phyloP scores from a whole-genome alignment of 306 rosid genomes.

The Leucaena leucocephala region DNA sequence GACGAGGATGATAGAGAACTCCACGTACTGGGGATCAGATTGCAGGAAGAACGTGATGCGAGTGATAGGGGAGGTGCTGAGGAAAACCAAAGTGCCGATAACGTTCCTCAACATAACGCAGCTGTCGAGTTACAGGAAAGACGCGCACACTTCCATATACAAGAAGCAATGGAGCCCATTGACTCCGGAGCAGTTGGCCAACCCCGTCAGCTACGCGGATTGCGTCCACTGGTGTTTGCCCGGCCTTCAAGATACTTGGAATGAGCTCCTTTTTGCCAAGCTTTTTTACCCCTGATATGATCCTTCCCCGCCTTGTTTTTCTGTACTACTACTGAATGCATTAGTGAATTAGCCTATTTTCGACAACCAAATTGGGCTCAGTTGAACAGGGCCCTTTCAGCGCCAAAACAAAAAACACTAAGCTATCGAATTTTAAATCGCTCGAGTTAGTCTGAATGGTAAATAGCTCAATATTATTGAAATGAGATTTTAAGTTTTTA shows the following conservation, averaged over 20 bases:
- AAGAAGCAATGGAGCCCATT: conserved; percentile 93
- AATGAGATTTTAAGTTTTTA: no score
- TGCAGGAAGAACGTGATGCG: conserved; percentile 74
- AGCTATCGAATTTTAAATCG: no score
- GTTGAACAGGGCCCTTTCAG: no score
- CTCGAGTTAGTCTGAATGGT: no score
- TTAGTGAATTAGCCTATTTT: no score
- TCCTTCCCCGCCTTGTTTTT: no score
- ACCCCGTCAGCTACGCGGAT: conserved; percentile 89
- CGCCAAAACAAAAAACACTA: no score
- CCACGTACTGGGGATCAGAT: conserved; percentile 85
- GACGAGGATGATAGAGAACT: conserved; percentile 70
- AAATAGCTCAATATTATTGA: no score
- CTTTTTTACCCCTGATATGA: conserved; percentile 49
- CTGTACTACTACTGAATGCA: no score
- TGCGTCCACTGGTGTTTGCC: conserved; percentile 98
- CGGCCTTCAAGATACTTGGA: conserved; percentile 99
- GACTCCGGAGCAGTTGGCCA: conserved; percentile 76
- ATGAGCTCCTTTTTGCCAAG: conserved; percentile 86
- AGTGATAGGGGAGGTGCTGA: conserved; percentile 80
- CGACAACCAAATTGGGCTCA: no score
- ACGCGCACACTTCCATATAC: conserved; percentile 93
- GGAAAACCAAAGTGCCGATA: conserved; percentile 69
- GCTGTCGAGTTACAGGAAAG: conserved; percentile 78
- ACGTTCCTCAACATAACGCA: conserved; percentile 90